A percentile compares a stretch with the other conserved stretches of the same genome.
phyloP scores from a whole-genome alignment of 1,139 yeast species.

The Yamadazyma aaseri region DNA sequence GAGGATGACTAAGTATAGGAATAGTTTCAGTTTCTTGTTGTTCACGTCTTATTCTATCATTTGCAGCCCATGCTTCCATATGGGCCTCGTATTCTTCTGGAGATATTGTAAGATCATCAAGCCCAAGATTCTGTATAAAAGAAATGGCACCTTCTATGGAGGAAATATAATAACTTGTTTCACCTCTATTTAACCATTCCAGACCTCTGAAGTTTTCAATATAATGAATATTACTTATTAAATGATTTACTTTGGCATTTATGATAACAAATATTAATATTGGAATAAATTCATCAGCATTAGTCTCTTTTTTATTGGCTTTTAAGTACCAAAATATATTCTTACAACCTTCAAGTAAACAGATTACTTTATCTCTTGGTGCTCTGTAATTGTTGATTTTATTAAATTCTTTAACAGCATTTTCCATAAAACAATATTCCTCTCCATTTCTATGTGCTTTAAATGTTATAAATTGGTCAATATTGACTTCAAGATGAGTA shows the following conservation, averaged over 20 bases:
- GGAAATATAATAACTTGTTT: constrained; percentile 82
- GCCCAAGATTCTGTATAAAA: constrained; percentile 63
- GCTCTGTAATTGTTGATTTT: constrained; percentile 84
- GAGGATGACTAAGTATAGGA: too few relatives aligned
- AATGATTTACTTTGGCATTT: constrained; percentile 58
- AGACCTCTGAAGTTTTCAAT: constrained; percentile 80
- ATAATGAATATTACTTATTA: constrained; percentile 77
- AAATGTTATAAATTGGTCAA: constrained; percentile 25
- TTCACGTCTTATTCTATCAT: constrained; percentile 18
- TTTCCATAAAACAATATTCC: constrained; percentile 58
- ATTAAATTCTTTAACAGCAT: constrained; percentile 69
- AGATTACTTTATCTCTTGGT: constrained; percentile 91
- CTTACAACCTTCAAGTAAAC: constrained; percentile 87
- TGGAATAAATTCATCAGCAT: constrained; percentile 93
- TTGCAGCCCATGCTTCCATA: constrained; percentile 52
- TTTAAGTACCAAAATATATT: constrained; percentile 85
- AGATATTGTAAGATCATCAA: constrained; percentile 58
- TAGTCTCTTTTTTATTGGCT: constrained; percentile 65
- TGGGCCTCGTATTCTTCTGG: constrained; percentile 54
- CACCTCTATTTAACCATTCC: constrained; percentile 73
- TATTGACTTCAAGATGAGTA: constrained; percentile 75
- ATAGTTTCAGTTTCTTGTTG: constrained; percentile 18
- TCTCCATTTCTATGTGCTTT: constrained; percentile 16
- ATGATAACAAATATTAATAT: constrained; percentile 75
- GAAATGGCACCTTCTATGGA: constrained; percentile 84